Evolutionary conservation across 805 yeast species (phyloP), one percentile per base, ranked within the genome.

Genomic region (Sugiyamaella smithiae): DNA sequence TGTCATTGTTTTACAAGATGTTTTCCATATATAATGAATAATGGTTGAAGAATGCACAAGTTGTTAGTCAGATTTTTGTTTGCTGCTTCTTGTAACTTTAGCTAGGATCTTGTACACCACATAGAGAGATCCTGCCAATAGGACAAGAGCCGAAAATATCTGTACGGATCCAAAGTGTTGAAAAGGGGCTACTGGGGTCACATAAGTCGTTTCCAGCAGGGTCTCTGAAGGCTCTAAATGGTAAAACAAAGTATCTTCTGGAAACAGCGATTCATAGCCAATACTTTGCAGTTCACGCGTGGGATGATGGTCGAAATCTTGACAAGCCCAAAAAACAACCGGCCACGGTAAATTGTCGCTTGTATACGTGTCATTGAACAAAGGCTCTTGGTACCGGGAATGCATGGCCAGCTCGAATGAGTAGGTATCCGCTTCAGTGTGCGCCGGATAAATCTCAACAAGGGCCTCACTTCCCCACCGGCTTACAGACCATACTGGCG

Each of bases 321-420:
- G 71, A 60, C 85, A 80, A 0, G 78, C 80, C 70, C 74, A 72
- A 52, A 78, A 79, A 1, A 78, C 62, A 9, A 59, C 49, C 2
- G 83, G 81, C 31, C 63, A 63, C 44, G 70, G 61, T 59, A 68
- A 14, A 44, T 42, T 49, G 14, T 60, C 49, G 28, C 63, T 40
- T 4, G 52, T 56, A 6, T 54, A 48, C 2, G 57, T 51, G 2
- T 50, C 50, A 9, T 55, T 49, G 48, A 22, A 47, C 43, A 35
- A 57, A 23, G 83, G 82, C 25, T 56, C 57, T 8, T 71, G 69
- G 56, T 80, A 80, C 43, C 85, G 69, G 32, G 79, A 71, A 58
- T 80, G 84, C 54, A 77, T 58, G 5, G 74, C 74, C 5, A 80
- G 60, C 19, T 66, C 71, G 32, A 70, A 56, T 3, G 58, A 56